These are phyloP conservation scores for Erodium trifolium DNA, from an alignment of 441 rosid species.

Conservation along the genomic window DNA sequence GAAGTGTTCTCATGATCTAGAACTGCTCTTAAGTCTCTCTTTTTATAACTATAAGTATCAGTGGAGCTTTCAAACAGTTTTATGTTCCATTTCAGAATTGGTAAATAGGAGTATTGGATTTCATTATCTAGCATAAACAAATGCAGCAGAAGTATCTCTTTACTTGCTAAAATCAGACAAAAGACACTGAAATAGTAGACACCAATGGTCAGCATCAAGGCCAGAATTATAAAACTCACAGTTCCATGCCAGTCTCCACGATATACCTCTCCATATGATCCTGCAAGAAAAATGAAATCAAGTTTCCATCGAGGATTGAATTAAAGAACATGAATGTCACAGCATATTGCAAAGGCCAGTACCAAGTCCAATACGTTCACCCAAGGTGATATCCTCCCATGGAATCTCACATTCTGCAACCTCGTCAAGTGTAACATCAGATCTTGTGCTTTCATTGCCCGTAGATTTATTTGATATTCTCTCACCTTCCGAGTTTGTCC, in stretches of 20 bases:
- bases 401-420: slow-evolving; percentile 86
- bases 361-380: slow-evolving; percentile 99
- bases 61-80: no score
- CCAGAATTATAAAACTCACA: slow-evolving; percentile 40
- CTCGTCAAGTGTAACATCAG: slow-evolving; percentile 60
- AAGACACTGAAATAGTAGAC: neutral
- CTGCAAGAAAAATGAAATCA: slow-evolving; percentile 35
- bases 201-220: slow-evolving; percentile 4
- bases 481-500: slow-evolving; percentile 48
- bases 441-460: slow-evolving; percentile 53
- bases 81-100: no score
- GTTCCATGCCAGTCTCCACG: slow-evolving; percentile 96
- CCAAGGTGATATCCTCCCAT: slow-evolving; percentile 83
- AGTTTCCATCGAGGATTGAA: neutral
- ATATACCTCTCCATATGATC: slow-evolving; percentile 97
- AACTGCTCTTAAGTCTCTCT: neutral
- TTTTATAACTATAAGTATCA: no score
- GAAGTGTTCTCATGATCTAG: neutral
- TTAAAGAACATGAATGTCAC: slow-evolving; percentile 16
- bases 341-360: slow-evolving; percentile 26
- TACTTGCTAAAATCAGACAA: neutral
- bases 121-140: no score
- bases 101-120: no score
- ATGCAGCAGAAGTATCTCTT: neutral
- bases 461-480: slow-evolving; percentile 58